phyloP scores from a whole-genome alignment of 352 stramenopile species.

The Plasmopara halstedii region DNA sequence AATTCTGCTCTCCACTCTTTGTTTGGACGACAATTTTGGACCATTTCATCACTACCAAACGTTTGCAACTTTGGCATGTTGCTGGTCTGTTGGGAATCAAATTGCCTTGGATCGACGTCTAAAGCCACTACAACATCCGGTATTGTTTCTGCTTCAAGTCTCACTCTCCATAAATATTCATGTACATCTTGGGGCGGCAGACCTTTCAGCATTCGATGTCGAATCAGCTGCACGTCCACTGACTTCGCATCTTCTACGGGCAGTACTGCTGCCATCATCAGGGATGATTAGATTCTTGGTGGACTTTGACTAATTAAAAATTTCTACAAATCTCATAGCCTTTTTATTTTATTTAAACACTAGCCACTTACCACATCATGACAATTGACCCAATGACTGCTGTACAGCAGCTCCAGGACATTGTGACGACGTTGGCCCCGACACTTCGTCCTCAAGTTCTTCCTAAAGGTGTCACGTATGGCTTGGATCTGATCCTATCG shows the following conservation, averaged over 20 bases:
- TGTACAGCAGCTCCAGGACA: slow-evolving; percentile 53
- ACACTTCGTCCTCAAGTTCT: slow-evolving; percentile 56
- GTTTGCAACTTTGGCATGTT: slow-evolving; percentile 64
- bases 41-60: slow-evolving; percentile 24
- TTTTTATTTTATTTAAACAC: too few relatives aligned
- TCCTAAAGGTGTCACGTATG: slow-evolving; percentile 48
- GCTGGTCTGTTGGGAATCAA: slow-evolving; percentile 53
- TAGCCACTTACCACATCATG: slow-evolving; percentile 11
- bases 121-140: slow-evolving; percentile 69
- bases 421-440: slow-evolving; percentile 47
- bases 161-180: slow-evolving; percentile 82
- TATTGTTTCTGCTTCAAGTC: slow-evolving; percentile 68
- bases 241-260: slow-evolving; percentile 44
- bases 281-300: slow-evolving; percentile 5
- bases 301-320: too few relatives aligned
- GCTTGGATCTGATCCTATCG: slow-evolving; percentile 49
- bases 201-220: slow-evolving; percentile 50
- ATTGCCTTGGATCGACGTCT: slow-evolving; percentile 57
- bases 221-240: slow-evolving; percentile 56
- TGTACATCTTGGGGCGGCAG: slow-evolving; percentile 64
- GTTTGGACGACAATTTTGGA: slow-evolving; percentile 16
- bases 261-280: slow-evolving; percentile 66
- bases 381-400: slow-evolving; percentile 44
- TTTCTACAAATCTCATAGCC: too few relatives aligned
- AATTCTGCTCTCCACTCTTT: slow-evolving; percentile 50